Percentiles rank a stretch among this genome's conserved stretches.
These are phyloP conservation scores for Phialemoniopsis sp. DNA, from an alignment of 2,329 filamentous ascomycete genomes.

Conservation along the genomic window DNA sequence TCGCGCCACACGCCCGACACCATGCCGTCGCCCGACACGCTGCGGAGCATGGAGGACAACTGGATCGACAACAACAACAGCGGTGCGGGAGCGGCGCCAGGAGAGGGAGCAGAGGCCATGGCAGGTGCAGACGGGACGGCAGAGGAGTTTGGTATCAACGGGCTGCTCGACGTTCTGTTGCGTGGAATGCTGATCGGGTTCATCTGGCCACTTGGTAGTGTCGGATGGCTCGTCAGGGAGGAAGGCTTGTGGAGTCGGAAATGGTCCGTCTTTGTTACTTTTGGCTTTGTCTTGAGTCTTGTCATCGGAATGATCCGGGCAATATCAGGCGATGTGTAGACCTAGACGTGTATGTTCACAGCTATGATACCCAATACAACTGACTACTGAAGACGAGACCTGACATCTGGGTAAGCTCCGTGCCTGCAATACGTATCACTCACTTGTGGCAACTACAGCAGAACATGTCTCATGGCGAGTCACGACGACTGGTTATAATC, in stretches of 20 bases:
- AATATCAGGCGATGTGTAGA: conserved; percentile 27
- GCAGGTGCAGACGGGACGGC: conserved; percentile 47
- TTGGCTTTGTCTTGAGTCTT: conserved; percentile 77
- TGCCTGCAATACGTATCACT: too few species aligned
- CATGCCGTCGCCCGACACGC: conserved; percentile 73
- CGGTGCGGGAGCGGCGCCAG: conserved; percentile 19
- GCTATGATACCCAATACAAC: too few species aligned
- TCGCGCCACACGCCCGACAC: conserved; percentile 82
- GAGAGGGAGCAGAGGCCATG: conserved; percentile 21
- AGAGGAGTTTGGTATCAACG: conserved; percentile 39
- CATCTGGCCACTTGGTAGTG: conserved; percentile 85
- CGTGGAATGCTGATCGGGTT: conserved; percentile 89
- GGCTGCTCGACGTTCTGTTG: conserved; percentile 77
- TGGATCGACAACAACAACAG: conserved; percentile 75
- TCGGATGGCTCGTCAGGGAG: conserved; percentile 81
- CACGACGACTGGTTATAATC: too few species aligned
- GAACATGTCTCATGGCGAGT: too few species aligned
- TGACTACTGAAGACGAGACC: too few species aligned
- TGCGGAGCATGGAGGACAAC: conserved; percentile 77
- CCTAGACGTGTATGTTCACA: too few species aligned
- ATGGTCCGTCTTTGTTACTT: conserved; percentile 80
- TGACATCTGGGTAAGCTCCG: too few species aligned
- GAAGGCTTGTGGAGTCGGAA: conserved; percentile 83
- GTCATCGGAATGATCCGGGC: conserved; percentile 65
- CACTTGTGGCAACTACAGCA: too few species aligned